phyloP scores from a whole-genome alignment of 164 flowering plant species.

The Aristolochia contorta region DNA sequence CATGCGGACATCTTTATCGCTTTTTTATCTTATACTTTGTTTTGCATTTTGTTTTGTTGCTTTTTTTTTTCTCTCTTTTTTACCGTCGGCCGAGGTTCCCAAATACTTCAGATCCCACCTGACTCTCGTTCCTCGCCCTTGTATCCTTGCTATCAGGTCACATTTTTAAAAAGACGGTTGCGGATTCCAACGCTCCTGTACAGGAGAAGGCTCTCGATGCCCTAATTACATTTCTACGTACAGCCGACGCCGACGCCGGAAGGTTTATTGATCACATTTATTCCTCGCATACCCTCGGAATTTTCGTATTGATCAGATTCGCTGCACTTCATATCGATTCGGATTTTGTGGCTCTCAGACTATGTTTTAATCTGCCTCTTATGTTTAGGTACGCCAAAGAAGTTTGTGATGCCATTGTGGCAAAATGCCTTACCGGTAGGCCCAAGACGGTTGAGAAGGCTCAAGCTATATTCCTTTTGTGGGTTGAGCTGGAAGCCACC shows the following conservation, averaged over 20 bases:
- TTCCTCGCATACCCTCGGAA: not conserved
- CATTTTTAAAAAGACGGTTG: constrained; percentile 70
- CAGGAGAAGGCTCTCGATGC: constrained; percentile 99
- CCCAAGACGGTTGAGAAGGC: constrained; percentile 98
- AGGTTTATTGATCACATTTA: constrained; percentile 29
- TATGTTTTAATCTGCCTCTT: not conserved
- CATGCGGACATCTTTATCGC: not conserved
- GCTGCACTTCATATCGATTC: not conserved
- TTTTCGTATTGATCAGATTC: not conserved
- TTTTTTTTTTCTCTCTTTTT: not conserved
- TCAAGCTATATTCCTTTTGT: constrained; percentile 70
- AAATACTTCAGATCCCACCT: not conserved
- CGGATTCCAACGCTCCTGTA: constrained; percentile 96
- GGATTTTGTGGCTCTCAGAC: not conserved
- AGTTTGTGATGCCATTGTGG: constrained; percentile 81
- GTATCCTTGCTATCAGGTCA: constrained; percentile 32
- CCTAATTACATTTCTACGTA: constrained; percentile 62
- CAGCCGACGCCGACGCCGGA: constrained; percentile 91
- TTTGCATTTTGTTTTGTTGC: not conserved
- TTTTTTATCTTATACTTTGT: not conserved
- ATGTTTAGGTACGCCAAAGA: constrained; percentile 67
- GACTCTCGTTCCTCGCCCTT: constrained; percentile 1
- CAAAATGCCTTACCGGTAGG: constrained; percentile 87
- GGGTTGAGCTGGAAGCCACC: constrained; percentile 93
- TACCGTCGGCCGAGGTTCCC: not conserved